phyloP scores from a whole-genome alignment of 768 basidiomycete genomes.

The Cubamyces lactineus region DNA sequence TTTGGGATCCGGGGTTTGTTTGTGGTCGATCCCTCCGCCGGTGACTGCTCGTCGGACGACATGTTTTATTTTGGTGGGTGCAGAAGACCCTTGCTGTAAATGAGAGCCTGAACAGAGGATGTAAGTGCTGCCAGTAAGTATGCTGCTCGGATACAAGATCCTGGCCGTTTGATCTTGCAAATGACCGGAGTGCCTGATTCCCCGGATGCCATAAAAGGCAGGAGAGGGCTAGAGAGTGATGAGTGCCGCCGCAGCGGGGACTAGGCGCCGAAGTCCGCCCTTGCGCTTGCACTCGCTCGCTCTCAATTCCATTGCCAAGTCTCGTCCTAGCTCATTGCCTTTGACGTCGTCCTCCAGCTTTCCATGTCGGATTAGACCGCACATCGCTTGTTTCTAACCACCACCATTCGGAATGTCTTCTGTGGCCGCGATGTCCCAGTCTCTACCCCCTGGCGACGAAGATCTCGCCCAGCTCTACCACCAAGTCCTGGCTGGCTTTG shows the following conservation, averaged over 20 bases:
- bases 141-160: no score
- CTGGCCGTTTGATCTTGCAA: not conserved
- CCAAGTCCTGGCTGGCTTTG: constrained; percentile 72
- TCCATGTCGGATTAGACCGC: constrained; percentile 3
- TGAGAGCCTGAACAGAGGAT: not conserved
- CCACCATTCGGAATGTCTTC: constrained; percentile 37
- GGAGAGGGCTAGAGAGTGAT: not conserved
- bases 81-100: not conserved
- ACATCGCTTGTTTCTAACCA: not conserved
- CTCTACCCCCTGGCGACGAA: constrained; percentile 59
- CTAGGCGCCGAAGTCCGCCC: not conserved
- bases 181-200: constrained; percentile 7
- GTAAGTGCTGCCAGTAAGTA: not conserved
- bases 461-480: constrained; percentile 77
- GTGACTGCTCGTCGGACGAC: not conserved
- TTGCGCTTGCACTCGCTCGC: not conserved
- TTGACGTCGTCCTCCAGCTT: not conserved
- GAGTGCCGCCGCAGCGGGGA: constrained; percentile 1
- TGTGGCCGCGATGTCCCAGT: constrained; percentile 38
- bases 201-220: constrained; percentile 13
- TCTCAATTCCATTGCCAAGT: no score
- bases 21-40: not conserved
- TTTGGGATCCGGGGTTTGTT: constrained; percentile 6
- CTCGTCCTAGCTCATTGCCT: not conserved
- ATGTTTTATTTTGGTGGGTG: not conserved